Conservation (phyloP, 2,329 filamentous ascomycete genomes). For the Cladophialophora exuberans region DNA sequence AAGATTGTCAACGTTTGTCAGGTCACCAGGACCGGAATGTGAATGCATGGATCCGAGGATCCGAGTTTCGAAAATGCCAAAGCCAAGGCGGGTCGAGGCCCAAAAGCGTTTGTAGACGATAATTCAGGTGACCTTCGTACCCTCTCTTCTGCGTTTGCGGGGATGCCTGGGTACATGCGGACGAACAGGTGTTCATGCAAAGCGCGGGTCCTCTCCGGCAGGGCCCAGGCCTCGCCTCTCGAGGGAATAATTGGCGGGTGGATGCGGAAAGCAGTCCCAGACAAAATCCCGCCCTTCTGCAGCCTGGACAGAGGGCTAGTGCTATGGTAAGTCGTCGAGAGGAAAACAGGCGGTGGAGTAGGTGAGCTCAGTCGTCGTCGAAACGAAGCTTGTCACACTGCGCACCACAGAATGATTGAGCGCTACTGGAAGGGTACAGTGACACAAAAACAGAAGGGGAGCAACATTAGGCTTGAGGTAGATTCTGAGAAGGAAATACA, state of each 20-base stretch:
- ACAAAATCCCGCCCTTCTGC: slow-evolving; percentile 2
- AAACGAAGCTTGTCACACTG: slow-evolving; percentile 22
- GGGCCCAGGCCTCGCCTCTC: background rate
- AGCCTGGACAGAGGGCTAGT: background rate
- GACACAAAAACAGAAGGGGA: background rate
- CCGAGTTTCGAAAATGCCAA: slow-evolving; percentile 6
- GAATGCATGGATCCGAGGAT: too few species aligned
- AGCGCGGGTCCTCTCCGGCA: slow-evolving; percentile 11
- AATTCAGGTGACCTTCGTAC: background rate
- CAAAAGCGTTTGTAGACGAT: too few species aligned
- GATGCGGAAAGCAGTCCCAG: background rate
- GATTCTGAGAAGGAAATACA: too few species aligned
- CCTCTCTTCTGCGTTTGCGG: background rate
- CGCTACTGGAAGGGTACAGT: background rate
- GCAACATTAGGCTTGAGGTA: slow-evolving; percentile 3
- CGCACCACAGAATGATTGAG: slow-evolving; percentile 7
- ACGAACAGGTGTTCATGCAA: slow-evolving; percentile 35
- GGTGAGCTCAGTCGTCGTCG: slow-evolving; percentile 16
- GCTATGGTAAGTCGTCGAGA: background rate
- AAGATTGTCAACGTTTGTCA: background rate
- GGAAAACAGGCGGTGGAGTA: slow-evolving; percentile 26
- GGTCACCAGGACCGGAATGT: slow-evolving; percentile 4
- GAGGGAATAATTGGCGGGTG: background rate
- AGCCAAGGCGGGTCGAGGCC: slow-evolving; percentile 2
- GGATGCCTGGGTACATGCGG: slow-evolving; percentile 5